These are phyloP conservation scores for Raffaelea deltoideospora DNA, from an alignment of 2,329 filamentous ascomycete species.

Conservation along the genomic window DNA sequence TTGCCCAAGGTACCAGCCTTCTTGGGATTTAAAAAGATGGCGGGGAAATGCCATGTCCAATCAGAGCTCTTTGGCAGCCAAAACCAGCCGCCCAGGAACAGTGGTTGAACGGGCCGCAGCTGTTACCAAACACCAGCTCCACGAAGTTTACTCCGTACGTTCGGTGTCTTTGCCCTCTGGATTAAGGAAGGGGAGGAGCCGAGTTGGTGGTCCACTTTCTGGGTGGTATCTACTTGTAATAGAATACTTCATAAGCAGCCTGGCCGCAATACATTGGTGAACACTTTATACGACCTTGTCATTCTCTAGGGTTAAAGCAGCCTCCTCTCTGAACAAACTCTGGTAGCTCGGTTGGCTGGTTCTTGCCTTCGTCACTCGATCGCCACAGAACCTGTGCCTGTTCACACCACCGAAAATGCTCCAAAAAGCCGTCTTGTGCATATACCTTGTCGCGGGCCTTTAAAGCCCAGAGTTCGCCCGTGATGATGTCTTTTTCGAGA, in stretches of 20 bases:
- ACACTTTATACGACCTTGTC: background rate
- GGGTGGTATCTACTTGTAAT: background rate
- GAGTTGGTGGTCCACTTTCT: no score
- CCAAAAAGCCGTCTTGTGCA: constrained; percentile 15
- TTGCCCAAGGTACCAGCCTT: no score
- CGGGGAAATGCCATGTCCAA: background rate
- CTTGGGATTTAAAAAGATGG: no score
- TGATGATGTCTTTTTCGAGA: constrained; percentile 10
- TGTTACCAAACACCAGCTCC: no score
- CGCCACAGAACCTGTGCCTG: constrained; percentile 18
- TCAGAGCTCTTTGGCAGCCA: background rate
- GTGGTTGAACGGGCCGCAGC: no score
- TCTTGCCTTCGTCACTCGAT: constrained; percentile 8
- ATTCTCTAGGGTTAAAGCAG: background rate
- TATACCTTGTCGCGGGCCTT: constrained; percentile 15
- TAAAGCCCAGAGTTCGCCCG: background rate
- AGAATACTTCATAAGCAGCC: background rate
- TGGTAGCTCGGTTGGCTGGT: constrained; percentile 10
- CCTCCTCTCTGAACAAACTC: constrained; percentile 1
- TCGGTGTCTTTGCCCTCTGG: no score
- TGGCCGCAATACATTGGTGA: background rate
- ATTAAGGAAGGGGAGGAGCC: no score
- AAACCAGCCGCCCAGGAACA: background rate
- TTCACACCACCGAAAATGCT: constrained; percentile 20
- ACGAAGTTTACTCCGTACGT: no score